Percentiles rank a stretch among this genome's conserved stretches.
These are phyloP conservation scores for Ophiognomonia clavigignenti-juglandacearum DNA, from an alignment of 2,329 filamentous ascomycete genomes.

Conservation along the genomic window DNA sequence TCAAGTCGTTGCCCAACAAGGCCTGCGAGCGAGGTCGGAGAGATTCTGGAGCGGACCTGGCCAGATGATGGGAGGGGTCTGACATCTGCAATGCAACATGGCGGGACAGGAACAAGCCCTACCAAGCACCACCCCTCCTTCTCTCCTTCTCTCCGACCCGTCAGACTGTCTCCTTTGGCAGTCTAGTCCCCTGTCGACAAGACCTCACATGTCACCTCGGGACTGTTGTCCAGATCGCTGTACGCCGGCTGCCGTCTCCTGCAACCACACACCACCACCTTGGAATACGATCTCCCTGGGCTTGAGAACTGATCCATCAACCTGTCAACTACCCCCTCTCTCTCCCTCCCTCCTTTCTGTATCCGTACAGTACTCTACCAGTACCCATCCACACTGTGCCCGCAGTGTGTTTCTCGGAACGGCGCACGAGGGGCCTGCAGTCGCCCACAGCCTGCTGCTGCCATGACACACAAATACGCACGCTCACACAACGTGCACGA, in stretches of 20 bases:
- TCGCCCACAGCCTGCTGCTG: too few species aligned
- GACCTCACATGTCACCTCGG: too few species aligned
- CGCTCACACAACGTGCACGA: background rate
- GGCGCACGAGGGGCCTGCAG: too few species aligned
- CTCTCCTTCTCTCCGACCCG: background rate
- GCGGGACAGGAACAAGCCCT: constrained; percentile 2
- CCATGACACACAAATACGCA: background rate
- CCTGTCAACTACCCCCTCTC: background rate
- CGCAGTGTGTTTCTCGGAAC: too few species aligned
- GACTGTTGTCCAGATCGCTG: constrained; percentile 4
- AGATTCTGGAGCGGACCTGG: background rate
- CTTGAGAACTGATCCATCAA: background rate
- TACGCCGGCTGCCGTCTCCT: constrained; percentile 7
- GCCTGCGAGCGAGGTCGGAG: background rate
- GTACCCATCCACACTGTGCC: too few species aligned
- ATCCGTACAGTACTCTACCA: too few species aligned
- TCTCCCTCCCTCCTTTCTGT: too few species aligned
- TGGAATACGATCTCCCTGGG: background rate
- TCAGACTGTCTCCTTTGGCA: too few species aligned
- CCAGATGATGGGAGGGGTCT: constrained; percentile 1
- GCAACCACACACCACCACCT: background rate
- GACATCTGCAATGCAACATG: constrained; percentile 11
- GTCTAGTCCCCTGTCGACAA: too few species aligned
- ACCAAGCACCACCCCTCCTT: too few species aligned
- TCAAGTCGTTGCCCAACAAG: constrained; percentile 3